Base-by-base conservation (phyloP, 2,329 filamentous ascomycete genomes). In the Monosporascus sp. region DNA sequence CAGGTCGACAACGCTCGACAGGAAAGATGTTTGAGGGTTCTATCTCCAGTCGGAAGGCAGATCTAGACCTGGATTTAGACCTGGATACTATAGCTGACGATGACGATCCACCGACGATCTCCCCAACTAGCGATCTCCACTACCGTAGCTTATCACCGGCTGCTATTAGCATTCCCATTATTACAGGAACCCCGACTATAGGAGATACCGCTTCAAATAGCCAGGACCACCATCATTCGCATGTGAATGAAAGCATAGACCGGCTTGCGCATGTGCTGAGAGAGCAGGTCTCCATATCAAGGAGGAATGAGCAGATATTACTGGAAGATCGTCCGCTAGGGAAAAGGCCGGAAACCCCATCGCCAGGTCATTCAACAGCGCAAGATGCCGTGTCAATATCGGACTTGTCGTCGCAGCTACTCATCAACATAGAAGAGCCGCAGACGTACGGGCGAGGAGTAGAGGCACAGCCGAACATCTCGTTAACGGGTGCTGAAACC, bases 11-110 rank as follows among this genome's bases (percentile, higher is more conserved):
- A 18, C 9, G 18, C 39, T 42, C n/a, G 18, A 15, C 18, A 44
- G 36, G 51, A 48, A 53, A 55, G 50, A 64, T 64, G 62, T 60
- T 60, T 51, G 58, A 59, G 52, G 48, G 58, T 48, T 61, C 63
- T 54, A 57, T 56, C 57, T 58, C 61, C 56, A 49, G 44, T 46
- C 52, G 53, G 54, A 61, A 59, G 60, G 54, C 57, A 49, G 55
- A 60, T 53, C 60, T 57, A 56, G 58, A 42, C 60, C 54, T 57
- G 49, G 55, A 60, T 53, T 61, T 57, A 56, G 57, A 42, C 22
- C n/a, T 11, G 18, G 39, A 42, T 42, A 20, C 54, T 52, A 60
- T 54, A 22, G 36, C 48, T 47, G 48, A 52, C 50, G 55, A 60
- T 50, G 54, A 60, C 39, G 60, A 65, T 37, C 55, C 58, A 24